Evolutionary conservation across 441 rosid genomes (phyloP).

Genomic region (Erysimum cheiri): DNA sequence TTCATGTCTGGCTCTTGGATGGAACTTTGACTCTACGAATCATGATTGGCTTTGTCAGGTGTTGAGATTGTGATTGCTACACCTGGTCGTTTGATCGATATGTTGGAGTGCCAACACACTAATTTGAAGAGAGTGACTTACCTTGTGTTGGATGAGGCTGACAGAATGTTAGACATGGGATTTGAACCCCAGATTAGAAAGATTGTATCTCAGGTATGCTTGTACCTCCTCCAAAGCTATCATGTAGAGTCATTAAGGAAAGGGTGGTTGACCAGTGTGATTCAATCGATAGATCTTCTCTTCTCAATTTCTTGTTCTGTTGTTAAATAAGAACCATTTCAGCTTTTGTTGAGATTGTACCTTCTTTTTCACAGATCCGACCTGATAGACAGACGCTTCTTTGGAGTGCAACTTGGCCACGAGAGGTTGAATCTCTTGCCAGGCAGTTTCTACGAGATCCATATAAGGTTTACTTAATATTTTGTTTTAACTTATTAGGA

Average conservation of each 20-base stretch:
- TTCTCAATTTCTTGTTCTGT: neutral
- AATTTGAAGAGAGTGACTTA: slow-evolving; percentile 89
- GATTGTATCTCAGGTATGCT: slow-evolving; percentile 77
- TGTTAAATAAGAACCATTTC: neutral
- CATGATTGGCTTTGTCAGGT: slow-evolving; percentile 53
- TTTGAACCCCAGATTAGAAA: slow-evolving; percentile 99
- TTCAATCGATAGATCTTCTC: neutral
- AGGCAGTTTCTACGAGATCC: slow-evolving; percentile 88
- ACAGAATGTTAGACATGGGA: slow-evolving; percentile 99
- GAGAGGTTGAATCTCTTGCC: slow-evolving; percentile 89
- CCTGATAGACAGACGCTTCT: slow-evolving; percentile 95
- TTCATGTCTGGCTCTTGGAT: slow-evolving; percentile 8
- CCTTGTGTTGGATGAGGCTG: slow-evolving; percentile 98
- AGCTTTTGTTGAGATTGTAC: slow-evolving; percentile 22
- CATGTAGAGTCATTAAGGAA: slow-evolving; percentile 2
- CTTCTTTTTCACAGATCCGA: slow-evolving; percentile 63
- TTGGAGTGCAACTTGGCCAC: slow-evolving; percentile 99
- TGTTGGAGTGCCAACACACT: slow-evolving; percentile 88
- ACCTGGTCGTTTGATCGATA: slow-evolving; percentile 96
- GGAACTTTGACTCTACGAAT: slow-evolving; percentile 12
- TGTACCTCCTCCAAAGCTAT: slow-evolving; percentile 13
- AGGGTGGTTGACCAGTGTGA: slow-evolving; percentile 8
- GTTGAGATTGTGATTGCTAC: slow-evolving; percentile 97
- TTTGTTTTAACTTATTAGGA: slow-evolving; percentile 1
- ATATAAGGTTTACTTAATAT: slow-evolving; percentile 61